Percentiles rank a stretch among this genome's conserved stretches.
Conservation (phyloP, 78 protist species). For the Diacronema lutheri region DNA sequence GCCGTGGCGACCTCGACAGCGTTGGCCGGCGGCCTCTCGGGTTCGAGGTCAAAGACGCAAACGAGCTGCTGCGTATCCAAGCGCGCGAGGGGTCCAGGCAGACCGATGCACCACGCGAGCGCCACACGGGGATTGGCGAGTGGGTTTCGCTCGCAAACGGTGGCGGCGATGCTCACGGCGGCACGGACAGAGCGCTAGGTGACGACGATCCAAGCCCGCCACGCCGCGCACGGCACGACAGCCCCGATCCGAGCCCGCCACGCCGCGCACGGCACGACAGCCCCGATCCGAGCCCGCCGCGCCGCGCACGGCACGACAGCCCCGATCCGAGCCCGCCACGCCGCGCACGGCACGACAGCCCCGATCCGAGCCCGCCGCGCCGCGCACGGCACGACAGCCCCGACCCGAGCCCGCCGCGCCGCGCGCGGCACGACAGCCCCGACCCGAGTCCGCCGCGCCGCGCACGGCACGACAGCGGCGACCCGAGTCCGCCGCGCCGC, state of each 20-base stretch:
- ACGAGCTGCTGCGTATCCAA: too few relatives aligned
- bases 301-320: neutral
- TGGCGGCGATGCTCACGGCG: too few relatives aligned
- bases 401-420: neutral
- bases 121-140: too few relatives aligned
- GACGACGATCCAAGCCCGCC: neutral
- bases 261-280: neutral
- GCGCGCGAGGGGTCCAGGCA: too few relatives aligned
- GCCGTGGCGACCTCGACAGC: too few relatives aligned
- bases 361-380: neutral
- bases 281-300: conserved; percentile 4
- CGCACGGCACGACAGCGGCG: neutral
- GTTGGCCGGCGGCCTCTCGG: too few relatives aligned
- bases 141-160: too few relatives aligned
- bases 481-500: neutral
- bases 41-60: too few relatives aligned
- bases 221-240: neutral
- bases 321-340: neutral
- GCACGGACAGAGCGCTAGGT: neutral
- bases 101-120: too few relatives aligned
- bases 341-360: neutral
- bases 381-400: neutral
- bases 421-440: neutral
- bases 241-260: neutral
- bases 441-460: conserved; percentile 6